phyloP scores from a whole-genome alignment of 2,329 filamentous ascomycete genomes.

The Cercospora canescens region DNA sequence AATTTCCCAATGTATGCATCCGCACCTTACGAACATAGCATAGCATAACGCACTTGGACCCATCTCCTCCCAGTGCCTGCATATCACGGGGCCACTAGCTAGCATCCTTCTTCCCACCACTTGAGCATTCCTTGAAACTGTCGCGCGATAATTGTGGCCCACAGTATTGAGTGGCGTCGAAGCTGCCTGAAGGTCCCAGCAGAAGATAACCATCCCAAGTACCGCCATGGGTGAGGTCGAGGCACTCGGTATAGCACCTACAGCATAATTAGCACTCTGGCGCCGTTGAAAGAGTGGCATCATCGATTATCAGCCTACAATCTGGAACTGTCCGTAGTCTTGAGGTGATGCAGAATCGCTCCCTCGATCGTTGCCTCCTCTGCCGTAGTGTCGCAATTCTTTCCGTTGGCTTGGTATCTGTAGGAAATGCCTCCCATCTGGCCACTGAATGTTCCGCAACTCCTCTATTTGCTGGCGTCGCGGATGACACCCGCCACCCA shows the following conservation, averaged over 20 bases:
- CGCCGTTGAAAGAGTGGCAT: background rate
- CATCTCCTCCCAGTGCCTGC: background rate
- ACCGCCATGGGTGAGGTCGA: slow-evolving; percentile 5
- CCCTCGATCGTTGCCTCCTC: background rate
- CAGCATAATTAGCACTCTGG: background rate
- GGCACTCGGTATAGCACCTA: slow-evolving; percentile 1
- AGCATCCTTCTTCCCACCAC: background rate
- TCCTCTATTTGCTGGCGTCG: background rate
- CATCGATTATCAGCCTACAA: background rate
- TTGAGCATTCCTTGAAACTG: background rate
- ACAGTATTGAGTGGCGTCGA: background rate
- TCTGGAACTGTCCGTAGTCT: background rate
- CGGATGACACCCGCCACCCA: background rate
- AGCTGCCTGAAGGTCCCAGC: background rate
- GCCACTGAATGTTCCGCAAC: background rate
- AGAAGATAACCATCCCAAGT: slow-evolving; percentile 5
- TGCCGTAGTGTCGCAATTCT: background rate
- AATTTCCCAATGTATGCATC: background rate
- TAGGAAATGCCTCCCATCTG: background rate
- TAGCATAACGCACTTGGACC: background rate
- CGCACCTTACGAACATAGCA: background rate
- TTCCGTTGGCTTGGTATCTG: background rate
- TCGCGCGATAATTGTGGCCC: background rate
- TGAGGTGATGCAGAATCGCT: background rate
- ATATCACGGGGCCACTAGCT: background rate